Evolutionary conservation across 2,329 filamentous ascomycete species (phyloP).

Genomic region (Penicillium concentricum): DNA sequence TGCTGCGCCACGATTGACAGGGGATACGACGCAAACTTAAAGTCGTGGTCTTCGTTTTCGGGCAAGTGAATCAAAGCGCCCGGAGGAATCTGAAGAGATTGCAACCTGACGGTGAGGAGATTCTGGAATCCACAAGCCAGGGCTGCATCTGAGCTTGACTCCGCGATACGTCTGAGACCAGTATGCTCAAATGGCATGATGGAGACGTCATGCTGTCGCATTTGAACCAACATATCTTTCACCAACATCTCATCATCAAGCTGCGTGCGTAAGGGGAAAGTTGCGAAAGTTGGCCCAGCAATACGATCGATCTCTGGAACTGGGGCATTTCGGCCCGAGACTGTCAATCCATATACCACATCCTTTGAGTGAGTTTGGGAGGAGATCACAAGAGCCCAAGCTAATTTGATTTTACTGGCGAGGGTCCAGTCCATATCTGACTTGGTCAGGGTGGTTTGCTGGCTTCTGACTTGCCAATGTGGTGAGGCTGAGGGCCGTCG

Average conservation of each 20-base stretch:
- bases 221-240: background rate
- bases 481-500: background rate
- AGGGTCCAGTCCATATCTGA: conserved; percentile 1
- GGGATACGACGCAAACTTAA: background rate
- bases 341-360: conserved; percentile 41
- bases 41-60: background rate
- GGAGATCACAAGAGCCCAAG: conserved; percentile 40
- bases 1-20: background rate
- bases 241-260: conserved; percentile 7
- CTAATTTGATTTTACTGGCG: conserved; percentile 13
- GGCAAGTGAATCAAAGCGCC: background rate
- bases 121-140: conserved; percentile 7
- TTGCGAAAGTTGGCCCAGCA: conserved; percentile 41
- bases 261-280: conserved; percentile 38
- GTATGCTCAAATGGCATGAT: conserved; percentile 2
- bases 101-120: background rate
- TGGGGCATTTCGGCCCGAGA: conserved; percentile 40
- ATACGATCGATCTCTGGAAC: conserved; percentile 40
- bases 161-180: background rate
- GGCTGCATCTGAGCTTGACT: conserved; percentile 1
- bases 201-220: background rate
- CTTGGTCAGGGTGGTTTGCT: background rate
- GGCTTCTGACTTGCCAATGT: background rate
- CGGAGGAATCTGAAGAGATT: background rate
- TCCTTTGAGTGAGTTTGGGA: conserved; percentile 38